Evolutionary conservation across 371 early-diverging fungal species (phyloP).

Genomic region (Lichtheimia corymbifera): DNA sequence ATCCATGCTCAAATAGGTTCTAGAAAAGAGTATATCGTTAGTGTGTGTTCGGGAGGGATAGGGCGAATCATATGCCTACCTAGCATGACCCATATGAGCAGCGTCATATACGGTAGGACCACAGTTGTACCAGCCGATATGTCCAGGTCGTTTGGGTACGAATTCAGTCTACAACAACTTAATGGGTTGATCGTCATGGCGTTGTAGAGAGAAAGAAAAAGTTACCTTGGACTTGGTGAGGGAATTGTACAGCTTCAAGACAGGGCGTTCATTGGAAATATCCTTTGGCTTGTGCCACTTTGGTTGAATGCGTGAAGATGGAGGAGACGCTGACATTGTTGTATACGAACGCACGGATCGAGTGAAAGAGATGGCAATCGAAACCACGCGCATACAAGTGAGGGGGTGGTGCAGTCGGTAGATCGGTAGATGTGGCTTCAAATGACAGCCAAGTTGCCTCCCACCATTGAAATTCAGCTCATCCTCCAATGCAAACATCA

Average conservation of each 20-base stretch:
- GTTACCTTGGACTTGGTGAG: slow-evolving; percentile 73
- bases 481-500: too few species aligned
- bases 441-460: too few species aligned
- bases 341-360: neutral
- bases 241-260: slow-evolving; percentile 74
- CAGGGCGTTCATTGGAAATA: slow-evolving; percentile 24
- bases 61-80: slow-evolving; percentile 31
- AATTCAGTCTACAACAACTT: slow-evolving; percentile 94
- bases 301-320: slow-evolving; percentile 28
- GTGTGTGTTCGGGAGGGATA: neutral
- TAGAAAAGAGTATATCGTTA: slow-evolving; percentile 13
- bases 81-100: slow-evolving; percentile 98
- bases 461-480: too few species aligned
- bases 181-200: neutral
- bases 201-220: neutral
- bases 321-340: neutral
- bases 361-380: neutral
- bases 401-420: neutral
- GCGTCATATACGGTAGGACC: slow-evolving; percentile 99
- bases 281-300: slow-evolving; percentile 36
- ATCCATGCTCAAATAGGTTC: slow-evolving; percentile 96
- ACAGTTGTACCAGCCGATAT: slow-evolving; percentile 96
- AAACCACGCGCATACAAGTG: slow-evolving; percentile 11
- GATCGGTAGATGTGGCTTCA: too few species aligned
- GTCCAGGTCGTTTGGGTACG: slow-evolving; percentile 76